Conservation (phyloP, 805 yeast genomes). For the Kluyveromyces siamensis region DNA sequence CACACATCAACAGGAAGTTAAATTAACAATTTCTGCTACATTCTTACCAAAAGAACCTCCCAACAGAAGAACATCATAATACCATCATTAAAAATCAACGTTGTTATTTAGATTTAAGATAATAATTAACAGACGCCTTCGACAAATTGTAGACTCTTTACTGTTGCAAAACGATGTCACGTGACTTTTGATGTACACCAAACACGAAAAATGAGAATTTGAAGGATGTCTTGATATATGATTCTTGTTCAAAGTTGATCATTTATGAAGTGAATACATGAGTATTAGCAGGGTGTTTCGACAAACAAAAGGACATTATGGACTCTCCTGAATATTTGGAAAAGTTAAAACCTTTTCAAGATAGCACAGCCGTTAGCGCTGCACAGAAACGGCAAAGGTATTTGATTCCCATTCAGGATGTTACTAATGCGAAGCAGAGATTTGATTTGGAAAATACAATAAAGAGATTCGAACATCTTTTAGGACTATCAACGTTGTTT, state of each 20-base stretch:
- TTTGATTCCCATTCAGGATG: slow-evolving; percentile 11
- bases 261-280: too few species aligned
- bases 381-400: slow-evolving; percentile 20
- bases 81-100: too few species aligned
- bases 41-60: too few species aligned
- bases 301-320: neutral
- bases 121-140: too few species aligned
- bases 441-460: slow-evolving; percentile 54
- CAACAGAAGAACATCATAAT: too few species aligned
- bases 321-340: slow-evolving; percentile 17
- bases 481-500: slow-evolving; percentile 58
- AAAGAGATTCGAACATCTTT: slow-evolving; percentile 55
- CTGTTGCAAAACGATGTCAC: neutral
- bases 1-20: neutral
- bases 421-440: slow-evolving; percentile 15
- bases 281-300: neutral
- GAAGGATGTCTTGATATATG: neutral
- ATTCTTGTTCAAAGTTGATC: neutral
- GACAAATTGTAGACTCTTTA: too few species aligned
- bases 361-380: slow-evolving; percentile 15
- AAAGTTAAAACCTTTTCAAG: slow-evolving; percentile 18
- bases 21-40: too few species aligned
- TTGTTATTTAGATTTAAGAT: too few species aligned
- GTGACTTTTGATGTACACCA: neutral
- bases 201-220: neutral